Conservation (phyloP, 768 basidiomycete genomes). For the Porpolomopsis calyptriformis region DNA sequence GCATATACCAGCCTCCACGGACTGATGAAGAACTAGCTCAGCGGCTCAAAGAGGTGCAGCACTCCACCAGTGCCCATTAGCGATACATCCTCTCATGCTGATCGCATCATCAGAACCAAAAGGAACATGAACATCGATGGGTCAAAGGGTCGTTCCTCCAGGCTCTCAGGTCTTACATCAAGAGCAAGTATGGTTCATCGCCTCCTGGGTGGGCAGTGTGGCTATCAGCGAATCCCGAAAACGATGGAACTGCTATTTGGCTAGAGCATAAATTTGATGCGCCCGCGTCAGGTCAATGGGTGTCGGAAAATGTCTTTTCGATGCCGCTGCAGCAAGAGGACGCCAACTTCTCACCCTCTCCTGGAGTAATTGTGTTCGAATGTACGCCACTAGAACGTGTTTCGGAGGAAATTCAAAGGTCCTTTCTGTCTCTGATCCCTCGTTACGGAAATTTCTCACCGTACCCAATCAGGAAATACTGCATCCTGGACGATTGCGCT, state of each 20-base stretch:
- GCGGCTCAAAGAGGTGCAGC: slow-evolving; percentile 57
- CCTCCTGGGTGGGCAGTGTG: slow-evolving; percentile 49
- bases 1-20: slow-evolving; percentile 40
- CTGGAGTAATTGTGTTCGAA: slow-evolving; percentile 69
- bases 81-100: slow-evolving; percentile 10
- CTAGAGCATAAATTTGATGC: slow-evolving; percentile 66
- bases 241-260: slow-evolving; percentile 73
- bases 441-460: background rate
- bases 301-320: slow-evolving; percentile 46
- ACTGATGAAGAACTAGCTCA: slow-evolving; percentile 57
- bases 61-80: slow-evolving; percentile 9
- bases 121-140: slow-evolving; percentile 66
- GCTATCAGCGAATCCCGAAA: slow-evolving; percentile 66
- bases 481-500: slow-evolving; percentile 59
- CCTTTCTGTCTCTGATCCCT: background rate
- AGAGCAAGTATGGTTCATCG: slow-evolving; percentile 17
- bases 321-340: slow-evolving; percentile 35
- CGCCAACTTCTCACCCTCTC: slow-evolving; percentile 27
- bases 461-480: slow-evolving; percentile 44
- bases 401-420: slow-evolving; percentile 61
- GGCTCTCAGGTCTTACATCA: slow-evolving; percentile 30
- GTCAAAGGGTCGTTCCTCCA: slow-evolving; percentile 59
- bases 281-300: slow-evolving; percentile 54
- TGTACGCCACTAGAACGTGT: slow-evolving; percentile 56
- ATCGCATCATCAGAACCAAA: slow-evolving; percentile 45